A percentile compares a stretch with the other conserved stretches of the same genome.
phyloP scores from a whole-genome alignment of 2,329 filamentous ascomycete genomes.

The Penicillium fuscoglaucum region DNA sequence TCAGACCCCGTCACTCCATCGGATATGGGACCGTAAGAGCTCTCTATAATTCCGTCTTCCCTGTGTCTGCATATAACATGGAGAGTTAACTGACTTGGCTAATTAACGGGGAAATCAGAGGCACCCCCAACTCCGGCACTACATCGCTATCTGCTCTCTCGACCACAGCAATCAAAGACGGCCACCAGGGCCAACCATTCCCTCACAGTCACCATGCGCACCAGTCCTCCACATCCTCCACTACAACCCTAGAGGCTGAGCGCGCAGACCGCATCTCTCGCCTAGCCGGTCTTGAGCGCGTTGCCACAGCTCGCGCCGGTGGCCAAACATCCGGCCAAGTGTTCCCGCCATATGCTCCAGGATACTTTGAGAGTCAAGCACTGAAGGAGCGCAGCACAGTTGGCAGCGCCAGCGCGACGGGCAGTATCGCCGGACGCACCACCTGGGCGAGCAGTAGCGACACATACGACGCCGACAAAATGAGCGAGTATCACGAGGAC shows the following conservation, averaged over 20 bases:
- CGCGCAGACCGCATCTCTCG: constrained; percentile 94
- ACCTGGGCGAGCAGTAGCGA: constrained; percentile 69
- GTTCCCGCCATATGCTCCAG: constrained; percentile 51
- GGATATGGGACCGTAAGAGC: constrained; percentile 76
- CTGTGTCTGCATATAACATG: constrained; percentile 9
- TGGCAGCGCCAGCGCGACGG: constrained; percentile 82
- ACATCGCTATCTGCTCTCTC: constrained; percentile 90
- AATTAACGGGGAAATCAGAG: constrained; percentile 52
- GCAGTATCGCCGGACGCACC: constrained; percentile 66
- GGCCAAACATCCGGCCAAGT: constrained; percentile 39
- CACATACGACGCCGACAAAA: constrained; percentile 56
- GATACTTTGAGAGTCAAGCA: constrained; percentile 79
- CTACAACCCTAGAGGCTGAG: constrained; percentile 81
- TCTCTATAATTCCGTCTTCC: constrained; percentile 4
- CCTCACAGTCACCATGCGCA: constrained; percentile 55
- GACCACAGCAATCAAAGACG: constrained; percentile 94
- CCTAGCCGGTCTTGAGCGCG: constrained; percentile 84
- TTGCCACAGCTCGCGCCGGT: constrained; percentile 69
- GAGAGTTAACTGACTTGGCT: constrained; percentile 21
- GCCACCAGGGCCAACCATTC: constrained; percentile 78
- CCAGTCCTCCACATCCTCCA: constrained; percentile 60
- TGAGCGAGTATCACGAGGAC: constrained; percentile 66
- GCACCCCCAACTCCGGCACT: constrained; percentile 88
- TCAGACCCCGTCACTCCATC: constrained; percentile 84
- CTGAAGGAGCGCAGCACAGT: constrained; percentile 84